Conservation (phyloP, 331 rosid species). For the Phaseolus coccineus region DNA sequence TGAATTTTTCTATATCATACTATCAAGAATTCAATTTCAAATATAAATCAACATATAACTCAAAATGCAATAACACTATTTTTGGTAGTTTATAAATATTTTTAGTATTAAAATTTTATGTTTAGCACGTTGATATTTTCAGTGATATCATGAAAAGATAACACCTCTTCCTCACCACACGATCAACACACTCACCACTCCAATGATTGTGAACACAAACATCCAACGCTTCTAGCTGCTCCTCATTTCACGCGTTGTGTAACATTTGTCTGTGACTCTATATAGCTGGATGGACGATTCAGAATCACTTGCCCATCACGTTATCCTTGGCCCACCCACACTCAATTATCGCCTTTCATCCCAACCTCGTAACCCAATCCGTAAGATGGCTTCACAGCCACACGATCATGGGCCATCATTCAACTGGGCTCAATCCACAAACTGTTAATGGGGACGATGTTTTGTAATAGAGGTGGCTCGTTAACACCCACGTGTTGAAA, state of each 20-base stretch:
- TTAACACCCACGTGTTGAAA: slow-evolving; percentile 23
- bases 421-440: not conserved
- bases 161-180: not conserved
- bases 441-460: not conserved
- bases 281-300: not conserved
- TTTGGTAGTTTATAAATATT: too few relatives aligned
- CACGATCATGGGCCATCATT: not conserved
- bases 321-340: not conserved
- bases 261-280: not conserved
- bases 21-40: too few relatives aligned
- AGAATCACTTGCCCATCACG: not conserved
- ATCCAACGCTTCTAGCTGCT: slow-evolving; percentile 33
- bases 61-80: too few relatives aligned
- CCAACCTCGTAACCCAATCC: not conserved
- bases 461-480: slow-evolving; percentile 12
- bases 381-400: slow-evolving; percentile 23
- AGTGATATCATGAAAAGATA: too few relatives aligned
- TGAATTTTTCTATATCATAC: too few relatives aligned
- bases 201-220: slow-evolving; percentile 27
- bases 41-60: too few relatives aligned
- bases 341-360: slow-evolving; percentile 9
- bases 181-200: not conserved
- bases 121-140: too few relatives aligned
- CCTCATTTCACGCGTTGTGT: not conserved
- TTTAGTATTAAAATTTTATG: too few relatives aligned